These are phyloP conservation scores for Corchorus capsularis DNA, from an alignment of 345 rosid genomes.

Conservation along the genomic window DNA sequence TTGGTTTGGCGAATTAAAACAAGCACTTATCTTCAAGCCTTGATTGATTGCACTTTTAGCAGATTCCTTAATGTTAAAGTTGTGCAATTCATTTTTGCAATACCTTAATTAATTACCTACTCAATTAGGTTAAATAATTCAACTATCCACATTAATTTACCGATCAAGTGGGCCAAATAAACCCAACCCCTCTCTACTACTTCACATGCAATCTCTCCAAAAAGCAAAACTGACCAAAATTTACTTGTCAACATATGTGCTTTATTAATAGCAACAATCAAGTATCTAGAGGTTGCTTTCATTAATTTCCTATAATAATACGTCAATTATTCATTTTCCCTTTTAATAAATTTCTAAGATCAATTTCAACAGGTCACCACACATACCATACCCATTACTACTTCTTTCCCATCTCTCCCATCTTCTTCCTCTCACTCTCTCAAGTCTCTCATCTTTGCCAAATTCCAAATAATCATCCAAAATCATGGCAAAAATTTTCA, in stretches of 20 bases:
- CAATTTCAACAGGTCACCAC: conserved; percentile 21
- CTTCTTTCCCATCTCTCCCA: not conserved
- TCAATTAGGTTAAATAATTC: not conserved
- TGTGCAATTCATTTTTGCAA: no score
- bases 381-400: conserved; percentile 2
- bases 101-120: no score
- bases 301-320: conserved; percentile 16
- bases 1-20: no score
- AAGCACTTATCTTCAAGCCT: no score
- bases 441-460: not conserved
- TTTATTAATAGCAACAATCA: not conserved
- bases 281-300: conserved; percentile 28
- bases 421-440: conserved; percentile 11
- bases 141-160: no score
- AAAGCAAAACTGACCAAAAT: not conserved
- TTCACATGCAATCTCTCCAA: not conserved
- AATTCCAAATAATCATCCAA: not conserved
- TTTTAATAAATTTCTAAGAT: not conserved
- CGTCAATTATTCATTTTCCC: not conserved
- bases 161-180: not conserved
- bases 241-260: not conserved
- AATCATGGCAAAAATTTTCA: conserved; percentile 20
- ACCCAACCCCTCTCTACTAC: no score
- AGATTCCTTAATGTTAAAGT: no score
- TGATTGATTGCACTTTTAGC: no score